Percentiles rank a stretch among this genome's conserved stretches.
Evolutionary conservation across 371 early-diverging fungal species (phyloP).

Genomic region (Mortierella sp.): DNA sequence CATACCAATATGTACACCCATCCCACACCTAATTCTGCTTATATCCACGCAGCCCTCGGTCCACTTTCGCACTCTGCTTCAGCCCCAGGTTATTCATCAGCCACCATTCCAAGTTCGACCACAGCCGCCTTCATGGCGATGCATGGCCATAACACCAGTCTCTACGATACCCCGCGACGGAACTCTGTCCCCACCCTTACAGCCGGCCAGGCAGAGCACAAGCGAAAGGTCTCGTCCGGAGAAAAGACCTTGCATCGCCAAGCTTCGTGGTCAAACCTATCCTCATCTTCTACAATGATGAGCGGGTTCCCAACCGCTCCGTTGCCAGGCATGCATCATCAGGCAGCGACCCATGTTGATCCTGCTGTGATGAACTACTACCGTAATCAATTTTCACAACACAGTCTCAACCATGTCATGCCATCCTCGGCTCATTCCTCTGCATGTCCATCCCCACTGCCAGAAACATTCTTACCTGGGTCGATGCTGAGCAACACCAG

Average conservation of each 20-base stretch:
- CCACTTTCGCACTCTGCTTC: slow-evolving; percentile 8
- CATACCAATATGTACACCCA: slow-evolving; percentile 11
- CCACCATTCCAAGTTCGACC: slow-evolving; percentile 24
- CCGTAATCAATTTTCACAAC: slow-evolving; percentile 23
- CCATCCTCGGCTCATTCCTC: slow-evolving; percentile 33
- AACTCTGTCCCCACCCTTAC: slow-evolving; percentile 49
- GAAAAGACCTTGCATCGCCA: slow-evolving; percentile 52
- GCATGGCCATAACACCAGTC: slow-evolving; percentile 33
- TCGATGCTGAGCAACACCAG: slow-evolving; percentile 31
- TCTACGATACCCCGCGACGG: slow-evolving; percentile 33
- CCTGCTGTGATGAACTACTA: slow-evolving; percentile 34
- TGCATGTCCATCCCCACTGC: slow-evolving; percentile 42
- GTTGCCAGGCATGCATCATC: slow-evolving; percentile 13
- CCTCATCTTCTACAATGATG: slow-evolving; percentile 14
- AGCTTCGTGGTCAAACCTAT: slow-evolving; percentile 45
- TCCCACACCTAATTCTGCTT: slow-evolving; percentile 11
- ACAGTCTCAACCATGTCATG: slow-evolving; percentile 21
- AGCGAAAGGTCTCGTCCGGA: slow-evolving; percentile 36
- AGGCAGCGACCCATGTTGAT: slow-evolving; percentile 26
- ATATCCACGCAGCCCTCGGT: slow-evolving; percentile 22
- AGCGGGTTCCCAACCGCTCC: slow-evolving; percentile 8
- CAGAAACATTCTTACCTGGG: slow-evolving; percentile 32
- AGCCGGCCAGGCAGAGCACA: slow-evolving; percentile 32
- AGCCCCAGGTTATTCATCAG: slow-evolving; percentile 12
- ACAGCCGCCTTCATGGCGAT: slow-evolving; percentile 44